These are phyloP conservation scores for Aspergillus diversus DNA, from an alignment of 495 filamentous ascomycete genomes.

Conservation along the genomic window DNA sequence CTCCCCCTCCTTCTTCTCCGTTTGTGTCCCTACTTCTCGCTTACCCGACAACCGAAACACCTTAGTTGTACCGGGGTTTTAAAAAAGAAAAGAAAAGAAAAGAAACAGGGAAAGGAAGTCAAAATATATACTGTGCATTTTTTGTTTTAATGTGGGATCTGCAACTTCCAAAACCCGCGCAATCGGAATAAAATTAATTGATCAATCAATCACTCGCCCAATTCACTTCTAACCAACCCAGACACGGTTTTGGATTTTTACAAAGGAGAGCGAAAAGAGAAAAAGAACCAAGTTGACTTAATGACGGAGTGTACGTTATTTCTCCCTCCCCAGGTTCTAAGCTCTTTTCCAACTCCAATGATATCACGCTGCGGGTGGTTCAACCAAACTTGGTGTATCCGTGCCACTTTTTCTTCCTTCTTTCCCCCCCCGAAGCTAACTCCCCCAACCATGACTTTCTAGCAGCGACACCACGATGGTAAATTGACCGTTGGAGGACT, in stretches of 20 bases:
- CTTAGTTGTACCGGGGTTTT: slow-evolving; percentile 10
- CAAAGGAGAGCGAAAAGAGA: slow-evolving; percentile 18
- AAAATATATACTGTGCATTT: not conserved
- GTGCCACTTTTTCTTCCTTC: slow-evolving; percentile 22
- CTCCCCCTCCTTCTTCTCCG: slow-evolving; percentile 21
- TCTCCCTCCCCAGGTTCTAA: slow-evolving; percentile 13
- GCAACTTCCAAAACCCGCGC: slow-evolving; percentile 22
- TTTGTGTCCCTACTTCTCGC: slow-evolving; percentile 21
- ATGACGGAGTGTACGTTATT: slow-evolving; percentile 36
- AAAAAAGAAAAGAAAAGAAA: slow-evolving; percentile 13
- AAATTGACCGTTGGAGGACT: slow-evolving; percentile 26
- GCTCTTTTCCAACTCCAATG: slow-evolving; percentile 18
- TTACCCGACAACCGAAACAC: slow-evolving; percentile 23
- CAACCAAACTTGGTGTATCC: slow-evolving; percentile 25
- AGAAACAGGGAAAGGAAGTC: not conserved
- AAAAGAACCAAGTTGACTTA: slow-evolving; percentile 15
- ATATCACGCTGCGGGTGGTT: slow-evolving; percentile 26
- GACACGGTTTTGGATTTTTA: slow-evolving; percentile 19
- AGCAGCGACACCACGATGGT: slow-evolving; percentile 23
- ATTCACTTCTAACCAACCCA: not conserved
- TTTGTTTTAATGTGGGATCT: slow-evolving; percentile 25
- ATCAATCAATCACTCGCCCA: slow-evolving; percentile 15
- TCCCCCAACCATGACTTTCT: slow-evolving; percentile 21
- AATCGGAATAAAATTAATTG: slow-evolving; percentile 13
- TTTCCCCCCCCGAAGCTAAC: slow-evolving; percentile 25